Base-by-base conservation (phyloP, 2,329 filamentous ascomycete species). In the Ophiocordyceps unilateralis region DNA sequence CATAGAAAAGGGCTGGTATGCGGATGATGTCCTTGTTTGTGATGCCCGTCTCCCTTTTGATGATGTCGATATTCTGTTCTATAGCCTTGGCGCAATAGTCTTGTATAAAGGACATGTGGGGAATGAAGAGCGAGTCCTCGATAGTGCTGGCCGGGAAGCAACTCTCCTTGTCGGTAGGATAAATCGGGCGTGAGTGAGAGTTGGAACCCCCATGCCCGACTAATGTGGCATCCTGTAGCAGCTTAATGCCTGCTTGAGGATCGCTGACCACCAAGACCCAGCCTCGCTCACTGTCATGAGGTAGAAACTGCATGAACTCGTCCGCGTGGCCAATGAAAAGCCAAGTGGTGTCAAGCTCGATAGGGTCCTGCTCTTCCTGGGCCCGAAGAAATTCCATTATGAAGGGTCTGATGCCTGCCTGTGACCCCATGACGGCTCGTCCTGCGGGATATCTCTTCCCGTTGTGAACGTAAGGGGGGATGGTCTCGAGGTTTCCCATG, bases 401-500 rank as follows among this genome's bases (percentile, higher is more conserved):
- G 10, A 21, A 38, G 36, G 36, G 36, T 15, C 5, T 22, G 14
- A 12, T 12, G 5, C 36, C 36, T 5, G 11, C 19, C 36, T 38
- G 17, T 4, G 42, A 44, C 2, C 54, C 55, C 17, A 48, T 44
- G 21, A 56, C 44, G 21, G 48, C 41, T 15, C 54, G 46, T 1
- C 54, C 54, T 1, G 47, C 48, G 3, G 47, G 51, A 23, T 50
- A 57, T 8, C 39, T 24, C 8, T 45, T 46, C 10, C 50, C 53
- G 2, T 48, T 46, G 22, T 49, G 46, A 1, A 20, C 36, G 24
- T 57, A 47, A 0, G 62, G 60, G 5, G 59, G 62, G 23, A 63
- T 62, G 0, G 59, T 59, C 44, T 65, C 61, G 4, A 65, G 41
- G 43, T 65, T 64, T 0, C 62, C 56, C 4, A 42, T 45, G 0